Percentiles rank a stretch among this genome's conserved stretches.
Conservation (phyloP, 2,329 filamentous ascomycete genomes). For the Pseudocercospora cruenta region DNA sequence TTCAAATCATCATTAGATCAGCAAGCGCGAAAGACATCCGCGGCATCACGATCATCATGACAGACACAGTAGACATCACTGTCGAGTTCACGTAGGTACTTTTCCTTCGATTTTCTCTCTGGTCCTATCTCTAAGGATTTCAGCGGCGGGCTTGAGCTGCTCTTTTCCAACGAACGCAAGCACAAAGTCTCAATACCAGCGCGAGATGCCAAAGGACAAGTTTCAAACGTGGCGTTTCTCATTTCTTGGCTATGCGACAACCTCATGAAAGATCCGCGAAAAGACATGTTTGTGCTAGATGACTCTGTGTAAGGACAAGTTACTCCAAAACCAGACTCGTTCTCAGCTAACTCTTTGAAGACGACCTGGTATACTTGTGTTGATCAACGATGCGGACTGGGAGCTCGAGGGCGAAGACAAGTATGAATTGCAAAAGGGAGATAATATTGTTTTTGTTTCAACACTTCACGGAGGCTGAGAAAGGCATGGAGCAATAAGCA, state of each 20-base stretch:
- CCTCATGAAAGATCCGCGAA: constrained; percentile 81
- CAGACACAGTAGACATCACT: constrained; percentile 56
- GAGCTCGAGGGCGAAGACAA: constrained; percentile 93
- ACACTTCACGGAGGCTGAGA: constrained; percentile 86
- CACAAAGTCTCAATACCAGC: constrained; percentile 72
- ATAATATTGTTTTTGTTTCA: constrained; percentile 94
- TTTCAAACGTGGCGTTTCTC: constrained; percentile 73
- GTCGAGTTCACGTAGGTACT: constrained; percentile 72
- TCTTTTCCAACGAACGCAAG: constrained; percentile 81
- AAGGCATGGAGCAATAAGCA: neutral
- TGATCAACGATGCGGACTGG: constrained; percentile 99
- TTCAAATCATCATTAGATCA: neutral
- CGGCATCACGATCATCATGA: constrained; percentile 22
- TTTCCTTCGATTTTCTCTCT: constrained; percentile 1
- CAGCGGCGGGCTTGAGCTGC: constrained; percentile 87
- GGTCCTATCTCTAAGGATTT: constrained; percentile 17
- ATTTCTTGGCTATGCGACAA: constrained; percentile 78
- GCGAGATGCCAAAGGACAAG: constrained; percentile 60
- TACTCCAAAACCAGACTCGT: neutral
- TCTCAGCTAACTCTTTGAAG: constrained; percentile 51
- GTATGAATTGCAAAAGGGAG: constrained; percentile 78
- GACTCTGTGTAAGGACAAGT: constrained; percentile 68
- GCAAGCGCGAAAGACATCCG: neutral
- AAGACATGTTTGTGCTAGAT: constrained; percentile 88
- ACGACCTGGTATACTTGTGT: constrained; percentile 89